Evolutionary conservation across 768 basidiomycete species (phyloP), one percentile per base, ranked within the genome.

Genomic region (Suillus ampliporus): DNA sequence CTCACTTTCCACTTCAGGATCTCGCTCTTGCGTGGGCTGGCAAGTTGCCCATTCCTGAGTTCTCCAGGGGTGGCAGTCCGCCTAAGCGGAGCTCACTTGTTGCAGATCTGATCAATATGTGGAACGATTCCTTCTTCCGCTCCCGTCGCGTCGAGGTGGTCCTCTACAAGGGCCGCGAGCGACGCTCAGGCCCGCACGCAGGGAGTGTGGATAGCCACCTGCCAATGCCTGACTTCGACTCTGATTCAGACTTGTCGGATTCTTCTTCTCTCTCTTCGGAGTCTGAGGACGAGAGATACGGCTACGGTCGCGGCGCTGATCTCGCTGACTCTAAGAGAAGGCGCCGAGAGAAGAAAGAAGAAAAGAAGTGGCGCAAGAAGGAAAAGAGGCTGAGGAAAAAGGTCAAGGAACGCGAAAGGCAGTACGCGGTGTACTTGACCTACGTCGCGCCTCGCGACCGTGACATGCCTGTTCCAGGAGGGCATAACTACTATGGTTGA

Each of bases 121-220:
- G 92, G 92, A 94, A 94, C 72, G 72, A 77, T 35, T 86, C 84
- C 10, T 95, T 92, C 77, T 93, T 93, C 82, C 71, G 83, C 61
- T 76, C 81, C 40, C 90, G 92, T 50, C 88, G 89, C 21, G 84
- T 90, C n/a, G 92, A 95, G 67, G 77, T 92, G 52, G 82, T 92
- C 40, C 80, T 95, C n/a, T 94, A 86, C 80, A 90, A 87, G 71
- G 92, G 92, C 47, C 85, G 83, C 52, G 88, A 92, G 74, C 85
- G 90, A 40, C 88, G 89, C 65, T 87, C 91, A n/a, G 92, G 92
- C 3, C 79, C 79, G 6, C 76, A 76, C 35, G 77, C 79, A 0
- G 91, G 91, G 48, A 68, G 76, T 1, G 65, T 85, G 41, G 91
- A 92, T 67, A 76, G 80, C 58, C 77, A 82, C 56, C 77, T 89